These are phyloP conservation scores for Dalbergia cochinchinensis DNA, from an alignment of 306 rosid species.

Conservation along the genomic window DNA sequence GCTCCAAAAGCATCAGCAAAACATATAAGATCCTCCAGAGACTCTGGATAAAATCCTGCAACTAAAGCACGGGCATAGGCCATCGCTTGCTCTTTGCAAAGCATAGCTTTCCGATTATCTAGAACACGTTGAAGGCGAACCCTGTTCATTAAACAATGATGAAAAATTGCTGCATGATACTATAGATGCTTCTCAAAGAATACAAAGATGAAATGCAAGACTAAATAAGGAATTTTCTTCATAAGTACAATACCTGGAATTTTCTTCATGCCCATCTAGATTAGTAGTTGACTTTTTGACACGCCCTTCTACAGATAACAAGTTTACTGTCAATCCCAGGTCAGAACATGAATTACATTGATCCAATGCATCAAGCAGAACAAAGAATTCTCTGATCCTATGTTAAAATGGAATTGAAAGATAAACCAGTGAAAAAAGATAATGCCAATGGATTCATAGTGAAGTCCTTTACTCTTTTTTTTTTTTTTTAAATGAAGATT, in stretches of 20 bases:
- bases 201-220: slow-evolving; percentile 7
- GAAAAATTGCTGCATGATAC: slow-evolving; percentile 51
- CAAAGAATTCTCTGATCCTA: not conserved
- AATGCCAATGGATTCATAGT: not conserved
- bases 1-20: slow-evolving; percentile 98
- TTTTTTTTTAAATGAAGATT: not conserved
- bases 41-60: slow-evolving; percentile 81
- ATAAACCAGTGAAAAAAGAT: not conserved
- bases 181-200: slow-evolving; percentile 23
- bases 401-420: slow-evolving; percentile 7
- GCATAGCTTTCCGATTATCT: slow-evolving; percentile 86
- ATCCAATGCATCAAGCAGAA: slow-evolving; percentile 33
- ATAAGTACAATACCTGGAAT: slow-evolving; percentile 74
- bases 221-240: not conserved
- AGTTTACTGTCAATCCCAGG: slow-evolving; percentile 53
- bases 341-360: slow-evolving; percentile 38
- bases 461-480: not conserved
- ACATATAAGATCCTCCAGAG: slow-evolving; percentile 80
- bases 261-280: slow-evolving; percentile 76
- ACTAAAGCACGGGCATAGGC: slow-evolving; percentile 98
- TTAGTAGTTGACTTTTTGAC: slow-evolving; percentile 51
- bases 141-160: slow-evolving; percentile 64
- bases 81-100: slow-evolving; percentile 98
- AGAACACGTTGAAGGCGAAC: slow-evolving; percentile 90
- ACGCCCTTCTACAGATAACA: slow-evolving; percentile 60